Evolutionary conservation across 2,329 filamentous ascomycete genomes (phyloP), one percentile per base, ranked within the genome.

Genomic region (Trichoderma hamatum): DNA sequence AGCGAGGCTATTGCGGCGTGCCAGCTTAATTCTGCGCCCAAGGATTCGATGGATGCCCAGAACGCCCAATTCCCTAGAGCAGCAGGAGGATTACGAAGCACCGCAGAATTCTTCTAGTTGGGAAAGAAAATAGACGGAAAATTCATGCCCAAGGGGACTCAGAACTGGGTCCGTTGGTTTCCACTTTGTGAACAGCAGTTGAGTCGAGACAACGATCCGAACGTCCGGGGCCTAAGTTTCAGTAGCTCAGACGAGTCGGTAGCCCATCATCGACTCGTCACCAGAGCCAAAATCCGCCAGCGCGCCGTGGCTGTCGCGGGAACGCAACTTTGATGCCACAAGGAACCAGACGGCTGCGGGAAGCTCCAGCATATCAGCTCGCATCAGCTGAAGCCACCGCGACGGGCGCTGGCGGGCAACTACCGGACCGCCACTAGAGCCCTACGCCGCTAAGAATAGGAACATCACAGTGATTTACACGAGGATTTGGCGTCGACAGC

Each of bases 1-100:
- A 59, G 54, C 67, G 61, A 69, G 61, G 67, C 67, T 69, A 69
- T 69, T 60, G 60, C 51, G n/a, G 62, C 46, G 26, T 24, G 26
- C 62, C 62, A 58, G 60, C 66, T 56, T 64, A 46, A 43, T 34
- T 65, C 51, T 65, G 62, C 62, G 62, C 62, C 51, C 34, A 56
- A 24, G 36, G 52, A 46, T 56, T 65, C 52, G 39, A 56, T 19
- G 52, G 28, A 56, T 56, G 46, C 43, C 43, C 43, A 46, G 19
- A 46, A 21, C 43, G 26, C 28, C 26, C 46, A 63, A 30, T 19
- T 43, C 4, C 26, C 51, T 34, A 24, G 32, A 43, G 14, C 43
- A 46, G 26, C 26, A 19, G 28, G 54, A 28, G 28, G 28, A 21
- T 32, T 46, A 54, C 24, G 34, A 56, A 24, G 21, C 60, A 34